phyloP scores from a whole-genome alignment of 345 rosid species.

The Rhodomyrtus tomentosa region DNA sequence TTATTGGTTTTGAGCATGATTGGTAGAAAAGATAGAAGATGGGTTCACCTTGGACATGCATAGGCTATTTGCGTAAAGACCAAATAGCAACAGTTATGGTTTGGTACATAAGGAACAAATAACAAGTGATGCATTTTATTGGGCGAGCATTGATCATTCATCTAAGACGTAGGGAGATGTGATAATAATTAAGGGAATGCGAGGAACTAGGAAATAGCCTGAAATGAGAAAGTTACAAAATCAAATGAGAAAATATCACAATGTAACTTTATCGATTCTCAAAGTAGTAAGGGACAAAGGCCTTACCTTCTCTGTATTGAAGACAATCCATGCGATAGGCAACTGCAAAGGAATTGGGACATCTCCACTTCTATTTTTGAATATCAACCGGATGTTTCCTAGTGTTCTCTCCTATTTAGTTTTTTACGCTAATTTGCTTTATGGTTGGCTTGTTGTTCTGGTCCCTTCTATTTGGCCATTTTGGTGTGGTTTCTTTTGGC shows the following conservation, averaged over 20 bases:
- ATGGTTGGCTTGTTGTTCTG: too few species aligned
- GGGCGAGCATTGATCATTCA: not conserved
- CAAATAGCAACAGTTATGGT: not conserved
- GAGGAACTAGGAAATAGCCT: rapidly evolving
- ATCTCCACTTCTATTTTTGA: too few species aligned
- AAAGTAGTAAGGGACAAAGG: too few species aligned
- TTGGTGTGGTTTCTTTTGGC: too few species aligned
- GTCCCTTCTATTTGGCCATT: too few species aligned
- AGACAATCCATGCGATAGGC: too few species aligned
- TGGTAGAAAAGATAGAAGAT: not conserved
- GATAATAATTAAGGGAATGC: not conserved
- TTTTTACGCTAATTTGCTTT: too few species aligned
- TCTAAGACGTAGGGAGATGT: not conserved
- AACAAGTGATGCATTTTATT: not conserved
- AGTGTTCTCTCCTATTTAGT: too few species aligned
- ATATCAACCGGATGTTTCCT: too few species aligned
- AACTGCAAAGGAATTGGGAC: too few species aligned
- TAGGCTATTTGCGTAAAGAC: not conserved
- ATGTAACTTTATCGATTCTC: not conserved
- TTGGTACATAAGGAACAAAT: not conserved
- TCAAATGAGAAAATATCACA: not conserved
- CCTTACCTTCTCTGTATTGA: too few species aligned
- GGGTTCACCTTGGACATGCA: not conserved
- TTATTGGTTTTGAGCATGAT: not conserved
- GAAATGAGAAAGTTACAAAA: not conserved